Conservation (phyloP, 225 moss, liverwort and hornwort genomes). For the Takakia lepidozioides region DNA sequence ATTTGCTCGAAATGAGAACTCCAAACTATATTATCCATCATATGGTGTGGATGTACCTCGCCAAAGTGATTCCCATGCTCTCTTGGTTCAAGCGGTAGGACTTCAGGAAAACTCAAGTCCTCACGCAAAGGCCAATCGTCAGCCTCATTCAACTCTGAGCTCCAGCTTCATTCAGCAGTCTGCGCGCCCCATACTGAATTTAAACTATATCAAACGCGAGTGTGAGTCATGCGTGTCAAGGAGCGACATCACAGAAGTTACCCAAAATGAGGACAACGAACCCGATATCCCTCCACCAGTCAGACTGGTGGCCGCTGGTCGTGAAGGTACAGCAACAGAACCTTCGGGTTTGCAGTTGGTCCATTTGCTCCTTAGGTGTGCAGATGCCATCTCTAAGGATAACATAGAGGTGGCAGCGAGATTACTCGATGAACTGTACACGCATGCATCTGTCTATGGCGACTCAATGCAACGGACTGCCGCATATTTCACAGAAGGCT, state of each 20-base stretch:
- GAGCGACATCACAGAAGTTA: conserved; percentile 23
- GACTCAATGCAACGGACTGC: conserved; percentile 91
- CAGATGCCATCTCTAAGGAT: conserved; percentile 58
- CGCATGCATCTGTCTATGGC: conserved; percentile 71
- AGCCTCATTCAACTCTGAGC: no score
- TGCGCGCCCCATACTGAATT: conserved; percentile 34
- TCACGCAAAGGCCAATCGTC: no score
- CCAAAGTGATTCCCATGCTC: conserved; percentile 21
- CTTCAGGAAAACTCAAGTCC: conserved; percentile 12
- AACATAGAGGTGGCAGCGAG: conserved; percentile 40
- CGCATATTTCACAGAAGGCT: conserved; percentile 70
- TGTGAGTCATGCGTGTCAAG: conserved; percentile 44
- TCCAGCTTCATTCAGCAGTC: no score
- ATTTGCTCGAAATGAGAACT: conserved; percentile 3
- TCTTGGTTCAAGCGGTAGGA: conserved; percentile 28
- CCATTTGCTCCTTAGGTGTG: conserved; percentile 56
- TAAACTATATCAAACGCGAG: conserved; percentile 54
- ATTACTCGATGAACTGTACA: conserved; percentile 64
- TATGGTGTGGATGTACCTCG: conserved; percentile 17
- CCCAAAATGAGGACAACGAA: conserved; percentile 9
- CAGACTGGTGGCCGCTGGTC: conserved; percentile 13
- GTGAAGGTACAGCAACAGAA: conserved; percentile 38
- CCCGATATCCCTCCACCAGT: conserved; percentile 36
- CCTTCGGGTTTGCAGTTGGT: conserved; percentile 49
- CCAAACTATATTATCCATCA: conserved; percentile 19